Evolutionary conservation across 306 rosid genomes (phyloP).

Genomic region (Malus fusca): DNA sequence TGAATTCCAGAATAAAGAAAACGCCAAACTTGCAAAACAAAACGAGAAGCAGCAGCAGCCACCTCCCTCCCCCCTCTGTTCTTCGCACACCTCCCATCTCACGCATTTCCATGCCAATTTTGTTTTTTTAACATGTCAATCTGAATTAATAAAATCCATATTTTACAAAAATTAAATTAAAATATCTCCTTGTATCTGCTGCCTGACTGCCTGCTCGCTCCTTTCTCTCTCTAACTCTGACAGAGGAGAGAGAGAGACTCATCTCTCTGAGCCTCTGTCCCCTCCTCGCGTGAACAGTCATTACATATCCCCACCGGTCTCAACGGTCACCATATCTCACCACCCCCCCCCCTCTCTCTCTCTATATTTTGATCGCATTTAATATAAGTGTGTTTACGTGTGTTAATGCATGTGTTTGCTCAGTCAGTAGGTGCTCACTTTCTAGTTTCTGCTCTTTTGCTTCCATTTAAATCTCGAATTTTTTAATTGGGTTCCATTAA

Average conservation of each 20-base stretch:
- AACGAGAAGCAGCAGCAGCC: neutral
- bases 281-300: conserved; percentile 40
- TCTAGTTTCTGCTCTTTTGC: conserved; percentile 1
- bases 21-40: neutral
- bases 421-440: neutral
- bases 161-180: neutral
- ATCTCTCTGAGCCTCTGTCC: conserved; percentile 24
- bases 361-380: neutral
- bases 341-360: neutral
- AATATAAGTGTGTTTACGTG: neutral
- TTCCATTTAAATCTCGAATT: neutral
- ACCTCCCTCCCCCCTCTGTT: neutral
- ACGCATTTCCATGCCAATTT: conserved; percentile 40
- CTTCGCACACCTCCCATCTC: conserved; percentile 14
- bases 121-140: neutral
- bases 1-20: no score
- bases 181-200: neutral
- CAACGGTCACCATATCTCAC: conserved; percentile 42
- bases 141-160: neutral
- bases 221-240: neutral
- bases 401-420: neutral
- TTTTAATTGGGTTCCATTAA: neutral
- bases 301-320: conserved; percentile 28
- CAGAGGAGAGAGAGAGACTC: neutral
- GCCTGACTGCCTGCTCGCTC: neutral